A percentile compares a stretch with the other conserved stretches of the same genome.
phyloP scores from a whole-genome alignment of 2,329 filamentous ascomycete genomes.

The Furcasterigmium furcatum region DNA sequence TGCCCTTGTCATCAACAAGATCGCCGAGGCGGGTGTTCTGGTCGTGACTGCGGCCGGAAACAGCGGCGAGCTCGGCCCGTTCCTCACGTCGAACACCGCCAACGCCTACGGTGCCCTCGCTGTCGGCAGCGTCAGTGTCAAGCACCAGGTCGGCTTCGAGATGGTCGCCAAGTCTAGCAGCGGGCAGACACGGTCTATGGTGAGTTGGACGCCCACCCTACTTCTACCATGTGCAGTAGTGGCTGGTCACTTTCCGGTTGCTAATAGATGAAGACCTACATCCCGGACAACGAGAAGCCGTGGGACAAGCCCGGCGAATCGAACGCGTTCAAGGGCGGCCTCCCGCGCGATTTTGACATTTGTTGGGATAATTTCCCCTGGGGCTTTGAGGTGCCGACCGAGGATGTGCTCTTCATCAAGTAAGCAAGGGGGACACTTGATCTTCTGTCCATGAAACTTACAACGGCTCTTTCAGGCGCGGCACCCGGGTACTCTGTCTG shows the following conservation, averaged over 20 bases:
- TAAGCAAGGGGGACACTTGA: not conserved
- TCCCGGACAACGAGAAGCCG: not conserved
- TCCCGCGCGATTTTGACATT: slow-evolving; percentile 1
- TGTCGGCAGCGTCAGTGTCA: slow-evolving; percentile 5
- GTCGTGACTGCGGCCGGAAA: slow-evolving; percentile 43
- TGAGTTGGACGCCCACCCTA: not conserved
- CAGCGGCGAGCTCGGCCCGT: slow-evolving; percentile 22
- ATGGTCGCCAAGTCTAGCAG: slow-evolving; percentile 4
- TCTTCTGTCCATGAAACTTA: not conserved
- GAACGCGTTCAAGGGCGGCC: not conserved
- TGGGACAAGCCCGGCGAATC: slow-evolving; percentile 2
- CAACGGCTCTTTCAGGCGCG: not conserved
- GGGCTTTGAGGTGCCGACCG: not conserved
- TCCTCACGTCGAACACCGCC: slow-evolving; percentile 5
- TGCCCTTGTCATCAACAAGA: slow-evolving; percentile 52
- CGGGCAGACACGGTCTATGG: slow-evolving; percentile 4
- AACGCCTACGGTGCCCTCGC: slow-evolving; percentile 3
- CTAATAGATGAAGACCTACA: not conserved
- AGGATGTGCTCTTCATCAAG: slow-evolving; percentile 3
- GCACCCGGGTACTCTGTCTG: not conserved
- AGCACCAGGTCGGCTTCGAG: not conserved
- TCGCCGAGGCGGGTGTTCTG: slow-evolving; percentile 75
- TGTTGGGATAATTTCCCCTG: not conserved
- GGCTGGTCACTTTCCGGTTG: too few relatives aligned
- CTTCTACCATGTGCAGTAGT: too few relatives aligned